Evolutionary conservation across 257 asterid genomes (phyloP).

Genomic region (Lycium ferocissimum): DNA sequence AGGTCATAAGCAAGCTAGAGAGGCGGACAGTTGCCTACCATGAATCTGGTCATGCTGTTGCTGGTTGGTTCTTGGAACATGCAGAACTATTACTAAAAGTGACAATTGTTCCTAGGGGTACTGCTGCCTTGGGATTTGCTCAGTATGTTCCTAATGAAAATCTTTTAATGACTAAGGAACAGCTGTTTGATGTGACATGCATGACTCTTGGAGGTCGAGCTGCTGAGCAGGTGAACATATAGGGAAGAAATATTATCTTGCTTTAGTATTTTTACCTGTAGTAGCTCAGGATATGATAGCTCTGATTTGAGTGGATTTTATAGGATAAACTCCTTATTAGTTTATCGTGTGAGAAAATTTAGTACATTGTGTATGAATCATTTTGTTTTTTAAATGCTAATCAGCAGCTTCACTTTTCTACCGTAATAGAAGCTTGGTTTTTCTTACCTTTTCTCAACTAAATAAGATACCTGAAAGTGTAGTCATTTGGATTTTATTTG

Average conservation of each 20-base stretch:
- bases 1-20: slow-evolving; percentile 81
- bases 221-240: slow-evolving; percentile 77
- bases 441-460: neutral
- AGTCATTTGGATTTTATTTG: slow-evolving; percentile 22
- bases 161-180: slow-evolving; percentile 85
- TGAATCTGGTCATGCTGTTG: slow-evolving; percentile 93
- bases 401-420: slow-evolving; percentile 21
- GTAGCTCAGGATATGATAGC: neutral
- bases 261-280: neutral
- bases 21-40: slow-evolving; percentile 86
- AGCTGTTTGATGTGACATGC: slow-evolving; percentile 85
- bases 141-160: slow-evolving; percentile 87
- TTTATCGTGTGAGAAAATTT: neutral
- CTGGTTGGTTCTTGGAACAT: slow-evolving; percentile 90
- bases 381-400: neutral
- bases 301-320: neutral
- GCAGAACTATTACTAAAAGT: slow-evolving; percentile 88
- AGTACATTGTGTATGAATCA: neutral
- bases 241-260: neutral
- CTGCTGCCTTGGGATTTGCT: slow-evolving; percentile 92
- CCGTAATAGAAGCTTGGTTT: neutral
- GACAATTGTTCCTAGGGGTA: slow-evolving; percentile 88
- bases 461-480: neutral
- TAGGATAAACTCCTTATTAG: neutral
- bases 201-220: slow-evolving; percentile 97